A percentile compares a stretch with the other conserved stretches of the same genome.
These are phyloP conservation scores for Rhodofomes roseus DNA, from an alignment of 1,284 basidiomycete genomes.

Conservation along the genomic window DNA sequence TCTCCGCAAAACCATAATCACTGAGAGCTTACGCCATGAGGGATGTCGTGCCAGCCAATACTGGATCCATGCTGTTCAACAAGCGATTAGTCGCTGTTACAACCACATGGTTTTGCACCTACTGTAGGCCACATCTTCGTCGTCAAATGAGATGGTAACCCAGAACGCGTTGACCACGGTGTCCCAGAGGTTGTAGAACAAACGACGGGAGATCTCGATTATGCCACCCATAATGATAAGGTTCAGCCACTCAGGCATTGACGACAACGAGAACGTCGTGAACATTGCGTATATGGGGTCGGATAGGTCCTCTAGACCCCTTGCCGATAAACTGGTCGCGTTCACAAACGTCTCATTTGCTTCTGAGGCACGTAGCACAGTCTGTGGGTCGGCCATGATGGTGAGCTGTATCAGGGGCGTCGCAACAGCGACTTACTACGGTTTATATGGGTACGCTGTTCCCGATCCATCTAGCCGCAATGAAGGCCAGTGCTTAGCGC, in stretches of 20 bases:
- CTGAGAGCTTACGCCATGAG: constrained; percentile 23
- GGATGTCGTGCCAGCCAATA: constrained; percentile 32
- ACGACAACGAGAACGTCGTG: constrained; percentile 36
- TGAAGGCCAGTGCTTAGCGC: neutral
- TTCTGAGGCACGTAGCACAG: neutral
- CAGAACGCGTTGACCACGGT: constrained; percentile 50
- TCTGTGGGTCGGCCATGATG: neutral
- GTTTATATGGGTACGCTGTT: neutral
- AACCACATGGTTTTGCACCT: constrained; percentile 15
- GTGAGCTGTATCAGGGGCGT: neutral
- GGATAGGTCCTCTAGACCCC: neutral
- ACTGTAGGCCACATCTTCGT: constrained; percentile 56
- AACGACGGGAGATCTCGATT: constrained; percentile 54
- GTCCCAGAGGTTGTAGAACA: constrained; percentile 39
- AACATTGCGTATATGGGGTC: neutral
- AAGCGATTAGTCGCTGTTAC: constrained; percentile 21
- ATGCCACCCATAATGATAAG: constrained; percentile 59
- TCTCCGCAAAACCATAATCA: neutral
- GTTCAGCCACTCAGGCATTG: constrained; percentile 59
- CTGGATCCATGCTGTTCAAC: constrained; percentile 21
- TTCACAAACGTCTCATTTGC: neutral
- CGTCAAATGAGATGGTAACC: constrained; percentile 58
- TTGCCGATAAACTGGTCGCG: neutral
- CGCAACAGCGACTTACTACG: neutral
- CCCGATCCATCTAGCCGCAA: neutral